Evolutionary conservation across 768 basidiomycete species (phyloP).

Genomic region (Suillus luteus): DNA sequence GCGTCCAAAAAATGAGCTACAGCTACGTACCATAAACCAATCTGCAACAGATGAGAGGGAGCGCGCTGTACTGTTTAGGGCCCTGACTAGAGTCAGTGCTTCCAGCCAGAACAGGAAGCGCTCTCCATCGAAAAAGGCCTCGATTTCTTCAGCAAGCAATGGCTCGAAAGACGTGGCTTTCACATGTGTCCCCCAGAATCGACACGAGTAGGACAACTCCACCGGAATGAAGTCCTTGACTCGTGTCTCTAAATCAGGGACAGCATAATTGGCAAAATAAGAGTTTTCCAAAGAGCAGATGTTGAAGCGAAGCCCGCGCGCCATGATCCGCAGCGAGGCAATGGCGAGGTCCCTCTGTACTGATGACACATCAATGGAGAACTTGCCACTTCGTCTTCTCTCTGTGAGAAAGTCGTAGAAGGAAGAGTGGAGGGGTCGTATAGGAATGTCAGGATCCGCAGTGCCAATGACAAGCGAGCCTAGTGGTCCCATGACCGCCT

Average conservation of each 20-base stretch:
- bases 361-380: conserved; percentile 8
- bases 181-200: conserved; percentile 18
- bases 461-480: conserved; percentile 15
- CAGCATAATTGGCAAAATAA: conserved; percentile 29
- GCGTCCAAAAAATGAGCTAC: not conserved
- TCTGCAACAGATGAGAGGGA: not conserved
- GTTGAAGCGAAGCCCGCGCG: conserved; percentile 34
- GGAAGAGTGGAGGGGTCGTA: conserved; percentile 31
- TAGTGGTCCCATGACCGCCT: conserved; percentile 9
- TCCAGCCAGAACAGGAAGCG: conserved; percentile 17
- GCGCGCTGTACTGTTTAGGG: not conserved
- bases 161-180: conserved; percentile 2
- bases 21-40: not conserved
- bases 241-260: conserved; percentile 12
- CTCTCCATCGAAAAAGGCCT: conserved; percentile 11
- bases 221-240: conserved; percentile 9
- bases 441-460: conserved; percentile 5
- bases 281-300: conserved; percentile 37
- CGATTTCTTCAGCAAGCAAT: not conserved
- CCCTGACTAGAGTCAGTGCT: conserved; percentile 1
- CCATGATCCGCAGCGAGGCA: conserved; percentile 32
- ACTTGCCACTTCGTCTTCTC: not conserved
- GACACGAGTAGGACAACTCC: conserved; percentile 17
- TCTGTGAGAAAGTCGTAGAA: conserved; percentile 8
- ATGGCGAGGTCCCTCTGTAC: conserved; percentile 23